Conservation (phyloP, 305 asterid genomes). For the Petunia hybrid region DNA sequence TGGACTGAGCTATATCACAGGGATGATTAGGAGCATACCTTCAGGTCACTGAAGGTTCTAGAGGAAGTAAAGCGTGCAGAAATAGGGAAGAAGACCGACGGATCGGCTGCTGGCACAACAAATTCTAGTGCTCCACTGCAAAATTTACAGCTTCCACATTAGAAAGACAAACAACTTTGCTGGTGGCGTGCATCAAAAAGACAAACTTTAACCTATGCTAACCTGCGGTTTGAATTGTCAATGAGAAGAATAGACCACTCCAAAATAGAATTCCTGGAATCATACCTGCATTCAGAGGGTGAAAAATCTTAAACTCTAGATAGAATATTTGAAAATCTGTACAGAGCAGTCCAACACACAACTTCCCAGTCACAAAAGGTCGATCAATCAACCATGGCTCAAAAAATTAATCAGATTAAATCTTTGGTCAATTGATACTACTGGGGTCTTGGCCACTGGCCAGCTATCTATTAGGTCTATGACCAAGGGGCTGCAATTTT, state of each 20-base stretch:
- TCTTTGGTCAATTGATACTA: background rate
- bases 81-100: conserved; percentile 80
- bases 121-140: conserved; percentile 94
- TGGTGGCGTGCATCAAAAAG: conserved; percentile 20
- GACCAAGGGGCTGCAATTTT: background rate
- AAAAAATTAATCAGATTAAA: background rate
- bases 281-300: conserved; percentile 57
- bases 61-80: conserved; percentile 72
- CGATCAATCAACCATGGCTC: conserved; percentile 24
- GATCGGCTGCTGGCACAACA: conserved; percentile 76
- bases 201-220: conserved; percentile 30
- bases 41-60: conserved; percentile 75
- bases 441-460: background rate
- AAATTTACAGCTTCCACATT: conserved; percentile 37
- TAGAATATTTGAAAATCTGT: background rate
- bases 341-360: background rate
- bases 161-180: conserved; percentile 34
- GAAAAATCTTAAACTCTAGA: conserved; percentile 16
- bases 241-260: conserved; percentile 88
- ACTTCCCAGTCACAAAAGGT: conserved; percentile 18
- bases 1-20: background rate
- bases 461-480: background rate
- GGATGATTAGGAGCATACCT: conserved; percentile 54
- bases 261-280: conserved; percentile 74
- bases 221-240: conserved; percentile 93